Conservation (phyloP, 169 alveolate genomes). For the Plasmodium relictum region DNA sequence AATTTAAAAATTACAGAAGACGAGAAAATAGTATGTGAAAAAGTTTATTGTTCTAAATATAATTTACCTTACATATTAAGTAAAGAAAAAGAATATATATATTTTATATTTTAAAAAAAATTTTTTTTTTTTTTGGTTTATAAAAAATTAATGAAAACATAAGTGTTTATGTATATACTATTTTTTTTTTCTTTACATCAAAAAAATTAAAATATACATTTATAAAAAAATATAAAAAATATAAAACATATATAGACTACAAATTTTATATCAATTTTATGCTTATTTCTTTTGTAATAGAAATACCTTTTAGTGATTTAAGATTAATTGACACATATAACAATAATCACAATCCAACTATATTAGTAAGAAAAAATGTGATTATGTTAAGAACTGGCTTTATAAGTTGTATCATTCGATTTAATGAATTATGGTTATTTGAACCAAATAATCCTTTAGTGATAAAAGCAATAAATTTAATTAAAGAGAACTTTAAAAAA, state of each 20-base stretch:
- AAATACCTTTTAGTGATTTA: slow-evolving; percentile 57
- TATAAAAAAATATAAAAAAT: not conserved
- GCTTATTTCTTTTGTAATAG: slow-evolving; percentile 3
- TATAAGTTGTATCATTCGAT: slow-evolving; percentile 59
- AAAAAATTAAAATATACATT: not conserved
- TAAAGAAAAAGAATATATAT: slow-evolving; percentile 4
- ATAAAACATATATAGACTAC: not conserved
- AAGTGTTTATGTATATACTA: not conserved
- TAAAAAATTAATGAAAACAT: too few species aligned
- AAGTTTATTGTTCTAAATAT: slow-evolving; percentile 39
- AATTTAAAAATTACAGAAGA: slow-evolving; percentile 54
- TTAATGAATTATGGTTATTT: slow-evolving; percentile 49
- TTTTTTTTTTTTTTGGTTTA: too few species aligned
- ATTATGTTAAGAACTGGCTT: slow-evolving; percentile 55
- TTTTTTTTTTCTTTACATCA: not conserved
- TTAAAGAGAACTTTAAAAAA: slow-evolving; percentile 29
- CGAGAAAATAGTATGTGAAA: slow-evolving; percentile 33
- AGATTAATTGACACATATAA: slow-evolving; percentile 49
- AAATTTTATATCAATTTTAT: not conserved
- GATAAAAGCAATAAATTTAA: slow-evolving; percentile 37
- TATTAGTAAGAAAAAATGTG: slow-evolving; percentile 46
- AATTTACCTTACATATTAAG: slow-evolving; percentile 52
- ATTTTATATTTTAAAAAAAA: not conserved
- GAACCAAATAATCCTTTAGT: slow-evolving; percentile 45
- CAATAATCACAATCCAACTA: slow-evolving; percentile 65